These are phyloP conservation scores for Aspergillus clavatus DNA, from an alignment of 2,329 filamentous ascomycete genomes.

Conservation along the genomic window DNA sequence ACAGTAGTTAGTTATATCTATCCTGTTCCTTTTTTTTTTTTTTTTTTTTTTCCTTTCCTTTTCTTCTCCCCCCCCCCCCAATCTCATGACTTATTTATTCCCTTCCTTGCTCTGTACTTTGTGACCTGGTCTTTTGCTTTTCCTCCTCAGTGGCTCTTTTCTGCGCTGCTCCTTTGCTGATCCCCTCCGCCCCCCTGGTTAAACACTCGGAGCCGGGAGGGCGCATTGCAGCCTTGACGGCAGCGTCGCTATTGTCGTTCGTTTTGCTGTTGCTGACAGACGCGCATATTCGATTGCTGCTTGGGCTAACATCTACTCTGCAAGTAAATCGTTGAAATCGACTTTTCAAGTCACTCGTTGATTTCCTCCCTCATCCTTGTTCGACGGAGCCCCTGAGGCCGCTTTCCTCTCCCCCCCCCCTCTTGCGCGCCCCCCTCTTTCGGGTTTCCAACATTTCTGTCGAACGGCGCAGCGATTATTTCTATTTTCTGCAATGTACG, in stretches of 20 bases:
- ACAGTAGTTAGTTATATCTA: too few species aligned
- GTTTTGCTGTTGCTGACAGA: not conserved
- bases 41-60: not conserved
- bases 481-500: not conserved
- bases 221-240: too few species aligned
- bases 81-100: too few species aligned
- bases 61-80: too few species aligned
- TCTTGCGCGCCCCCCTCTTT: too few species aligned
- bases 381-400: not conserved
- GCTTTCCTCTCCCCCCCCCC: not conserved
- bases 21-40: not conserved
- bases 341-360: not conserved
- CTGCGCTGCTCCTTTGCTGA: not conserved
- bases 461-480: not conserved
- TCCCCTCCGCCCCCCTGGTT: too few species aligned
- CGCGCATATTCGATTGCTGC: not conserved
- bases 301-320: not conserved
- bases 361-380: not conserved
- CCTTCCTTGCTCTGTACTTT: too few species aligned
- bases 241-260: too few species aligned
- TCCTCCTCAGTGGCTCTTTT: too few species aligned
- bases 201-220: too few species aligned
- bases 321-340: not conserved
- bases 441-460: not conserved
- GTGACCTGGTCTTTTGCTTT: too few species aligned